Percentiles rank a stretch among this genome's conserved stretches.
Evolutionary conservation across 306 rosid species (phyloP).

Genomic region (Fagus sylvatica): DNA sequence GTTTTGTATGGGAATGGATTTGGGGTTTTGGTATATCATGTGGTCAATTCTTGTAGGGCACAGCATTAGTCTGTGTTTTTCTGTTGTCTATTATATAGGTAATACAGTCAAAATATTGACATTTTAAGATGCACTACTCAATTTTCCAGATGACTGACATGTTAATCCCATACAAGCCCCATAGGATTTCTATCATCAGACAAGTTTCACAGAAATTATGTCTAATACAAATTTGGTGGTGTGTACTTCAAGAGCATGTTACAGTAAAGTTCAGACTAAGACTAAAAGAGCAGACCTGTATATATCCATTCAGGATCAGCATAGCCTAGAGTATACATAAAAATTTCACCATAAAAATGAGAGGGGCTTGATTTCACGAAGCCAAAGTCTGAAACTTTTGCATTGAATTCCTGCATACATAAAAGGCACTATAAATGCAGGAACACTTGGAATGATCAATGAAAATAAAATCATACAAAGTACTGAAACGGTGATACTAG

Average conservation of each 20-base stretch:
- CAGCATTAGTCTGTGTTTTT: not conserved
- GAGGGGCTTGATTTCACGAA: too few species aligned
- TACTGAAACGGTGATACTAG: not conserved
- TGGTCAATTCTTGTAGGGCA: not conserved
- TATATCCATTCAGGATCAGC: too few species aligned
- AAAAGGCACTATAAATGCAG: not conserved
- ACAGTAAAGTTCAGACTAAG: not conserved
- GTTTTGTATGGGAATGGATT: not conserved
- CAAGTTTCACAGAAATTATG: not conserved
- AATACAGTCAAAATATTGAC: not conserved
- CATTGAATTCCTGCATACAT: not conserved
- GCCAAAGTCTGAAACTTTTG: too few species aligned
- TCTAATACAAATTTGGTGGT: not conserved
- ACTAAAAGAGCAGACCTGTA: not conserved
- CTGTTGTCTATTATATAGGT: not conserved
- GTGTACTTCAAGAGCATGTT: not conserved
- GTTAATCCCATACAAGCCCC: not conserved
- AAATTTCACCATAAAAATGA: too few species aligned
- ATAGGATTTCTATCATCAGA: not conserved
- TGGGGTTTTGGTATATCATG: not conserved
- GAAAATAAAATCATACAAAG: not conserved
- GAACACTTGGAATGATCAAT: not conserved
- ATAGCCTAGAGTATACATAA: too few species aligned
- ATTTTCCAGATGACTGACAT: not conserved
- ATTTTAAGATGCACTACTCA: not conserved